Evolutionary conservation across 352 stramenopile species (phyloP).

Genomic region (Globisporangium parvum): DNA sequence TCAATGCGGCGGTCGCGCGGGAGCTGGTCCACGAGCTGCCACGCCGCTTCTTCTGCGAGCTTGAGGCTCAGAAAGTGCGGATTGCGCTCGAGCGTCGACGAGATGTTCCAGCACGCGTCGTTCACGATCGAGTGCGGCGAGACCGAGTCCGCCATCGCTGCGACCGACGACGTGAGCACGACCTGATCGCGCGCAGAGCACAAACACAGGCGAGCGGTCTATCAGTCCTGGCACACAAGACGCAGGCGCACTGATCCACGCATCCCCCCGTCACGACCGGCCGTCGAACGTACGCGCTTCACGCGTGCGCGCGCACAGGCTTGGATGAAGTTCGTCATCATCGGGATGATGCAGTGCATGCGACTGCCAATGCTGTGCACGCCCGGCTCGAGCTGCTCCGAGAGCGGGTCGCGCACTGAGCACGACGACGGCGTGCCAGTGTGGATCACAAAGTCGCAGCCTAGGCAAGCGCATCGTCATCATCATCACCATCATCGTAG

Average conservation of each 20-base stretch:
- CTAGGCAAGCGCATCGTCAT: background rate
- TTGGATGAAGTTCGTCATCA: constrained; percentile 91
- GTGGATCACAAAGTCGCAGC: constrained; percentile 88
- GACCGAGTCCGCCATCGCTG: constrained; percentile 80
- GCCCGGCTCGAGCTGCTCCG: constrained; percentile 76
- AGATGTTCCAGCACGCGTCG: constrained; percentile 83
- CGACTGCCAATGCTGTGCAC: constrained; percentile 87
- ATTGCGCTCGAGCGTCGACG: constrained; percentile 77
- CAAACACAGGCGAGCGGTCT: background rate
- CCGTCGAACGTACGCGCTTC: constrained; percentile 43
- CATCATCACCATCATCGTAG: no score
- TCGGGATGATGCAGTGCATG: constrained; percentile 89
- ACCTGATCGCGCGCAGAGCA: constrained; percentile 17
- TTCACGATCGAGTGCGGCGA: constrained; percentile 75
- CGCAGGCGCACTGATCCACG: constrained; percentile 5
- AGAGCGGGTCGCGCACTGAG: constrained; percentile 80
- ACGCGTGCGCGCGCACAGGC: constrained; percentile 72
- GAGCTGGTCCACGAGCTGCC: constrained; percentile 84
- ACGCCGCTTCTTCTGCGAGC: constrained; percentile 80
- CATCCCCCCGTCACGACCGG: no score
- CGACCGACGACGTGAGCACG: constrained; percentile 81
- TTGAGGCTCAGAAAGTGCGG: constrained; percentile 87
- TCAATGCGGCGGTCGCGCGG: constrained; percentile 76
- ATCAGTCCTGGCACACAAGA: background rate
- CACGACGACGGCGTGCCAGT: constrained; percentile 83